phyloP scores from a whole-genome alignment of 345 rosid genomes.

The Triadica sebifera region DNA sequence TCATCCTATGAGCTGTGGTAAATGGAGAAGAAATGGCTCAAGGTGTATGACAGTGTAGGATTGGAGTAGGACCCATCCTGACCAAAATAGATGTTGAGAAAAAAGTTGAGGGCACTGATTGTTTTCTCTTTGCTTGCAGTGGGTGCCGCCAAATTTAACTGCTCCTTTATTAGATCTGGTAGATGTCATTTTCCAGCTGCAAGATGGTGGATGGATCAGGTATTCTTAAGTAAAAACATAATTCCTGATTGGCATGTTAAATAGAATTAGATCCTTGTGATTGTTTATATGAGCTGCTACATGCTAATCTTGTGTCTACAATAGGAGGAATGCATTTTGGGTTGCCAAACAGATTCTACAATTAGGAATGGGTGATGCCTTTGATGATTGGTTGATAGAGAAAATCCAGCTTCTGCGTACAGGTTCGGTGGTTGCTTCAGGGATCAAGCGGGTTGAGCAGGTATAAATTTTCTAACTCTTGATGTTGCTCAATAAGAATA shows the following conservation, averaged over 20 bases:
- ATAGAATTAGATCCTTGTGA: constrained; percentile 6
- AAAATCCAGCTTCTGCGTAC: constrained; percentile 82
- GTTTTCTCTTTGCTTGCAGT: constrained; percentile 45
- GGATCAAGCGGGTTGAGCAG: constrained; percentile 84
- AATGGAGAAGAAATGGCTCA: background rate
- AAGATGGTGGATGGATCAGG: constrained; percentile 99
- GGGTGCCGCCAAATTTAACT: constrained; percentile 95
- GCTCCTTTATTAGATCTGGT: constrained; percentile 80
- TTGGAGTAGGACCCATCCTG: background rate
- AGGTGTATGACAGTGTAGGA: background rate
- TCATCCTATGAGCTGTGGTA: background rate
- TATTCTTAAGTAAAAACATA: constrained; percentile 20
- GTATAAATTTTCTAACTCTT: constrained; percentile 29
- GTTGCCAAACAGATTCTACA: constrained; percentile 96
- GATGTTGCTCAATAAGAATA: background rate
- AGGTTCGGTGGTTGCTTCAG: constrained; percentile 87
- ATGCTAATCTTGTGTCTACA: constrained; percentile 16
- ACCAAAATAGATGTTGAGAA: background rate
- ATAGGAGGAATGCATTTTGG: constrained; percentile 97
- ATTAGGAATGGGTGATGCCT: constrained; percentile 99
- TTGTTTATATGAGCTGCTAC: constrained; percentile 12
- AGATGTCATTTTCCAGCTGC: constrained; percentile 90
- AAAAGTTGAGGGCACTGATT: no score
- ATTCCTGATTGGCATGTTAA: background rate
- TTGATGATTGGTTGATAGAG: constrained; percentile 97